Evolutionary conservation across 148 eudicot species (phyloP).

Genomic region (Polygonum maritimum): DNA sequence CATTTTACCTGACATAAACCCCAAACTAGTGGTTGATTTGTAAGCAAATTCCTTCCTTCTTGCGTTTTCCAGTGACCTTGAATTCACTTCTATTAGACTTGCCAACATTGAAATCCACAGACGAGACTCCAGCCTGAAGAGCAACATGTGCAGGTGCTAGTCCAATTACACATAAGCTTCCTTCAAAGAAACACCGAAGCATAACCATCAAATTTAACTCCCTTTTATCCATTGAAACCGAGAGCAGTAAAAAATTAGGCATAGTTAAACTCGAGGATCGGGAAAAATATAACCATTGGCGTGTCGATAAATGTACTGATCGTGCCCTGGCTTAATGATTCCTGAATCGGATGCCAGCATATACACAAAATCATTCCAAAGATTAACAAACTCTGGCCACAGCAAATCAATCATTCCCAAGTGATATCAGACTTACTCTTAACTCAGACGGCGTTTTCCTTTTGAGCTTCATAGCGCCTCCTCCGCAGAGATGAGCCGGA

Average conservation of each 20-base stretch:
- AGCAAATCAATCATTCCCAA: not conserved
- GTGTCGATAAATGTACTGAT: slow-evolving; percentile 89
- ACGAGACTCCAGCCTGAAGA: slow-evolving; percentile 59
- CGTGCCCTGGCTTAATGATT: slow-evolving; percentile 75
- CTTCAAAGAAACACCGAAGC: slow-evolving; percentile 5
- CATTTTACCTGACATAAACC: slow-evolving; percentile 8
- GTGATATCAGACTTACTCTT: slow-evolving; percentile 33
- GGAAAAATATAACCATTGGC: slow-evolving; percentile 63
- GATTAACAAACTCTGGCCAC: not conserved
- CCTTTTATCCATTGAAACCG: not conserved
- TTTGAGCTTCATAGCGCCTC: slow-evolving; percentile 41
- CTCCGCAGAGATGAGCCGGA: slow-evolving; percentile 33
- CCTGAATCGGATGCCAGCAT: not conserved
- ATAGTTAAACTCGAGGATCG: not conserved
- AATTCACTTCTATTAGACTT: slow-evolving; percentile 75
- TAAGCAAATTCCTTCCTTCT: slow-evolving; percentile 44
- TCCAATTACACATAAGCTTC: slow-evolving; percentile 82
- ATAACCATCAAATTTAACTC: not conserved
- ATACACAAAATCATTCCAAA: not conserved
- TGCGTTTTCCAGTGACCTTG: slow-evolving; percentile 87
- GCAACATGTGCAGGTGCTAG: slow-evolving; percentile 72
- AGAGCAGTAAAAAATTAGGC: not conserved
- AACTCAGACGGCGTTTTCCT: slow-evolving; percentile 86
- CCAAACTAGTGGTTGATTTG: slow-evolving; percentile 17
- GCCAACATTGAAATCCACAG: slow-evolving; percentile 89